A percentile compares a stretch with the other conserved stretches of the same genome.
These are phyloP conservation scores for Nicotiana tabacum DNA, from an alignment of 257 asterid species.

Conservation along the genomic window DNA sequence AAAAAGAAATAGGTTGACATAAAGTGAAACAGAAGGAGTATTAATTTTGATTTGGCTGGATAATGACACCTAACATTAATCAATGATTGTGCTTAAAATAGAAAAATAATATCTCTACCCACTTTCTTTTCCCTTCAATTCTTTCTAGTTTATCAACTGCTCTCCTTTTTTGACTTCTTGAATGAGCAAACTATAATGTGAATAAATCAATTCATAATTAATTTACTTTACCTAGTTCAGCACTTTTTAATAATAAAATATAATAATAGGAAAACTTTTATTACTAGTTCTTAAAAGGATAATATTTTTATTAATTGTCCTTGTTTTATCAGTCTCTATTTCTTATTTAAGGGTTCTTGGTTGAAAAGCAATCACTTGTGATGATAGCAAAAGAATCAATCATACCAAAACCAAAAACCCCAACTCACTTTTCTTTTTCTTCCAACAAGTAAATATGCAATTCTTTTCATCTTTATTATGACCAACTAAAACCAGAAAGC, in stretches of 20 bases:
- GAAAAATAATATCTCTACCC: constrained; percentile 20
- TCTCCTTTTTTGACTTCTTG: constrained; percentile 25
- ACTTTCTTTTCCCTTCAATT: not conserved
- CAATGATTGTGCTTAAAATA: not conserved
- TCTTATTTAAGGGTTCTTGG: constrained; percentile 10
- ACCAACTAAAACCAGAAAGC: constrained; percentile 19
- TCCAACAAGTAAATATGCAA: constrained; percentile 8
- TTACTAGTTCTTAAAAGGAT: not conserved
- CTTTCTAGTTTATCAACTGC: constrained; percentile 28
- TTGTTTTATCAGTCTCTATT: not conserved
- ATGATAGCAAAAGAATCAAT: constrained; percentile 26
- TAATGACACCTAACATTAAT: constrained; percentile 10
- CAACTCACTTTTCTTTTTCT: constrained; percentile 16
- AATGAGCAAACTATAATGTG: constrained; percentile 5
- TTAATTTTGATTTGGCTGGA: too few species aligned
- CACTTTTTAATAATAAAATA: not conserved
- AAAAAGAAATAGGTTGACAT: too few species aligned
- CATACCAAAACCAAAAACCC: constrained; percentile 20
- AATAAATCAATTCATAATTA: not conserved
- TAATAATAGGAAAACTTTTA: not conserved
- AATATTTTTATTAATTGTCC: not conserved
- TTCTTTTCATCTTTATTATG: constrained; percentile 26
- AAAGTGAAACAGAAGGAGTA: too few species aligned
- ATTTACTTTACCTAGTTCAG: not conserved
- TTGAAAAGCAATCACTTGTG: constrained; percentile 34